phyloP scores from a whole-genome alignment of 2,329 filamentous ascomycete genomes.

The Didymella lethalis region DNA sequence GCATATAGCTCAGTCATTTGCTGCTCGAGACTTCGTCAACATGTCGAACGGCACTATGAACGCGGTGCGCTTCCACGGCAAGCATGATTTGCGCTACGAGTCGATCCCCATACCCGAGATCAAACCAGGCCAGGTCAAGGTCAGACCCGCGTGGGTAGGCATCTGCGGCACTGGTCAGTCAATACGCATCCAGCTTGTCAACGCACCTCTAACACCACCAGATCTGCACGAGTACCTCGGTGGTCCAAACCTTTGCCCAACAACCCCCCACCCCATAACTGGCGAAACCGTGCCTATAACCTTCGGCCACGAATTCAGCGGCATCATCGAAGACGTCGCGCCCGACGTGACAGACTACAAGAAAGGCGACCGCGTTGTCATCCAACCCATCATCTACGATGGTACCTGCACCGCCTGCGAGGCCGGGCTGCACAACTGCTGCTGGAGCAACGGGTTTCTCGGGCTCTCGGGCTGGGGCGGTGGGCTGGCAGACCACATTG shows the following conservation, averaged over 20 bases:
- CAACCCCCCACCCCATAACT: constrained; percentile 63
- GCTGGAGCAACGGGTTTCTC: constrained; percentile 63
- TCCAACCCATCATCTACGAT: constrained; percentile 65
- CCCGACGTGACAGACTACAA: constrained; percentile 59
- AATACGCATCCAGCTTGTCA: not conserved
- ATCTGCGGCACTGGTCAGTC: constrained; percentile 47
- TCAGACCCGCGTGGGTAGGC: constrained; percentile 53
- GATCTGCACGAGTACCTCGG: constrained; percentile 60
- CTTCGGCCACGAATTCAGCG: constrained; percentile 63
- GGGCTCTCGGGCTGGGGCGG: constrained; percentile 63
- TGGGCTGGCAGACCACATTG: constrained; percentile 61
- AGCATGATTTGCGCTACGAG: constrained; percentile 55
- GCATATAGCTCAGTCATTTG: not conserved
- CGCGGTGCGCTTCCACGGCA: constrained; percentile 57
- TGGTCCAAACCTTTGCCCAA: constrained; percentile 59
- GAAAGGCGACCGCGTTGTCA: constrained; percentile 58
- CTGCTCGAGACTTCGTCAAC: constrained; percentile 1
- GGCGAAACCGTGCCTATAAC: constrained; percentile 61
- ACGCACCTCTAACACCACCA: constrained; percentile 12
- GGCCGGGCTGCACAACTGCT: constrained; percentile 63
- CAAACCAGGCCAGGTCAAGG: constrained; percentile 54
- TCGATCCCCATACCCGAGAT: constrained; percentile 52
- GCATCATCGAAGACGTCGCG: constrained; percentile 60
- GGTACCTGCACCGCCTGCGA: constrained; percentile 61
- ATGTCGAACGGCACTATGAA: constrained; percentile 51